Base-by-base conservation (phyloP, 2,329 filamentous ascomycete genomes). In the Juglanconis sp. region DNA sequence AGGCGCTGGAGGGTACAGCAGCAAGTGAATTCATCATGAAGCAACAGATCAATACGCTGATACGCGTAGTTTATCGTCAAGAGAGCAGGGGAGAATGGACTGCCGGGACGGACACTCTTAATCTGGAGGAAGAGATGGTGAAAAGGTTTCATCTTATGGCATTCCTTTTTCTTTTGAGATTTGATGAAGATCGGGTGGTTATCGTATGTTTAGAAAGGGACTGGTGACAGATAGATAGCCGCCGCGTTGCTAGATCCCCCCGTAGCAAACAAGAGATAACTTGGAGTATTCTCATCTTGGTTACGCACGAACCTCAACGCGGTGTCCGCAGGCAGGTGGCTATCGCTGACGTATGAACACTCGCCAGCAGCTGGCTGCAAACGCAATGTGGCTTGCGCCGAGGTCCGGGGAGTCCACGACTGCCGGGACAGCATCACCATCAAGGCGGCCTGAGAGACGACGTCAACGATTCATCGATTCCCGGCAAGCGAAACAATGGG, bases 241-340 rank as follows among this genome's bases (percentile, higher is more conserved):
- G 4, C n/a, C 10, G 38, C 10, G 10, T 42, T 15, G 38, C 38
- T 15, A 10, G n/a, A 7, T 5, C 10, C 10, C 5, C 38, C n/a
- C 38, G 11, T 42, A 7, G 10, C n/a, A 42, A 15, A 42, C 38
- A 42, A 5, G n/a, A 13, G 35, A 38, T 38, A 42, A 4, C n/a
- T 15, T 42, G 38, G 38, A 42, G 38, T 15, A 11, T 42, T 4
- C n/a, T 7, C 38, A 42, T 24, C 40, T 54, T 32, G 38, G 38
- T 17, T 24, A 48, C 34, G 73, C 73, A 63, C 24, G 24, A 24
- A 24, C 24, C 24, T 24, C 24, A 24, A 24, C 24, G 24, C 1
- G 24, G 24, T 24, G 24, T 24, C 24, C 24, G 24, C 24, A 24
- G 2, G 24, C 24, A 24, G 24, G 24, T 24, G 24, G 24, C 24